Base-by-base conservation (phyloP, 2,329 filamentous ascomycete species). In the Beauveria brongniartii region DNA sequence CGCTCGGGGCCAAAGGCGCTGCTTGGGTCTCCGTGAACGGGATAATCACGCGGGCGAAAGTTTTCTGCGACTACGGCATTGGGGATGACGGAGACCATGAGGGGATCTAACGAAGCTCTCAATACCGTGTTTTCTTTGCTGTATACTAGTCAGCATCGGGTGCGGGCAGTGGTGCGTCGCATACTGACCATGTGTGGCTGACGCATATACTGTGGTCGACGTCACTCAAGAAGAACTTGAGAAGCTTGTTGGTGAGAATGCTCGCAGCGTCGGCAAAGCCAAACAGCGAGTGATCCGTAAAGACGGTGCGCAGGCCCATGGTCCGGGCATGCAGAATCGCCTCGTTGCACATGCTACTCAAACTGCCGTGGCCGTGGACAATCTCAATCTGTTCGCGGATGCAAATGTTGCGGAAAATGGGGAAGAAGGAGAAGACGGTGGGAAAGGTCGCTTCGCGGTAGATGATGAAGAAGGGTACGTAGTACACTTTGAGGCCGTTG, bases 121-220 rank as follows among this genome's bases (percentile, higher is more conserved):
- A 99, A 83, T 7, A 97, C 94, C 0, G 94, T 99, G 70, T 99
- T 99, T 73, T 99, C 94, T 73, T 99, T 99, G 78, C 92, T 96
- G 65, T 3, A 43, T 3, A 20, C 41, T 22, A 34, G 64, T 73
- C 55, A 70, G 65, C 43, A 56, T 28, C 6, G 43, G 14, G 3
- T 8, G 56, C 28, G 37, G 20, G 20, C 14, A 18, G 50, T 30
- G 40, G 40, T 47, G 28, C n/a, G 24, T 5, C 50, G 30, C 1
- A 53, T 26, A 65, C 81, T 65, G 77, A 94, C 92, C 93, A 97
- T 44, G 94, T 99, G 78, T 99, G 92, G 75, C 92, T 97, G 68
- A 99, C 94, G 70, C 94, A 99, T 52, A 99, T 96, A 64, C 95
- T 92, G 80, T 99, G 94, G 70, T 97, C 94, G 16, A 99, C 92